Percentiles rank a stretch among this genome's conserved stretches.
phyloP scores from a whole-genome alignment of 345 rosid species.

The Microthlaspi erraticum region DNA sequence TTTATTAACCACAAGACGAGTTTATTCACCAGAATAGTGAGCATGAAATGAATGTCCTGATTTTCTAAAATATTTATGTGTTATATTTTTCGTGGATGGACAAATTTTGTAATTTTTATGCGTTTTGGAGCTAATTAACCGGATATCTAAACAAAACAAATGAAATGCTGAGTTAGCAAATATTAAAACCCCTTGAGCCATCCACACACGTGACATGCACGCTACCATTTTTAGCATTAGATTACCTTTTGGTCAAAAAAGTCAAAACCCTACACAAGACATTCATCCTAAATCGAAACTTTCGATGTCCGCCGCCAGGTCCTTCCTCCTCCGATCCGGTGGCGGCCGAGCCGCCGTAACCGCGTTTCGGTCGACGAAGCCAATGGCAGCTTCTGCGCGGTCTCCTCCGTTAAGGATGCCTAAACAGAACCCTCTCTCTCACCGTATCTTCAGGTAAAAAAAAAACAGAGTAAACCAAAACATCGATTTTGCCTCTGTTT shows the following conservation, averaged over 20 bases:
- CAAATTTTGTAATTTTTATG: too few species aligned
- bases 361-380: constrained; percentile 45
- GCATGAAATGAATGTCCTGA: too few species aligned
- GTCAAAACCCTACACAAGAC: constrained; percentile 16
- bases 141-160: not conserved
- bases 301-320: constrained; percentile 75
- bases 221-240: too few species aligned
- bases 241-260: not conserved
- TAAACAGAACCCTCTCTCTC: constrained; percentile 56
- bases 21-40: too few species aligned
- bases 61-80: too few species aligned
- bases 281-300: not conserved
- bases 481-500: not conserved
- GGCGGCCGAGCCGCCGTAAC: constrained; percentile 45
- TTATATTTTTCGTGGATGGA: too few species aligned
- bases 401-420: constrained; percentile 56
- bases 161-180: not conserved
- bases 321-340: constrained; percentile 62
- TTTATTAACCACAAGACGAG: not conserved
- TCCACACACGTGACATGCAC: too few species aligned
- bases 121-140: too few species aligned
- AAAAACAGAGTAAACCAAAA: constrained; percentile 5
- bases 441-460: constrained; percentile 65
- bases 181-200: too few species aligned
- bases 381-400: constrained; percentile 43